These are phyloP conservation scores for Fennellomyces sp. DNA, from an alignment of 371 early-diverging fungal species.

Conservation along the genomic window DNA sequence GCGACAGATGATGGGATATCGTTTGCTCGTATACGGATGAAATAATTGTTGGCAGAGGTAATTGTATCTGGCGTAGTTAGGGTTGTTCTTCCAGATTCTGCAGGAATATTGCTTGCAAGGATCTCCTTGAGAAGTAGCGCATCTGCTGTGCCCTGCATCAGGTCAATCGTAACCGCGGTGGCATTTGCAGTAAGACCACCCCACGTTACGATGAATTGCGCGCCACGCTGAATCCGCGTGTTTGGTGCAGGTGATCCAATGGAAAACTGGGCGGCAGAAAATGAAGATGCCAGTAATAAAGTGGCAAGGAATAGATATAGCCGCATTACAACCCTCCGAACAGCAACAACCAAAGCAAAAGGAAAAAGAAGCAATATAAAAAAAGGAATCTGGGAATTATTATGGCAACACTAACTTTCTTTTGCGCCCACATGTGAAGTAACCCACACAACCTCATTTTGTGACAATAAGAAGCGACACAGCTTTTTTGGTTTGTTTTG, in stretches of 20 bases:
- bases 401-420: neutral
- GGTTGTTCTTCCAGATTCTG: conserved; percentile 1
- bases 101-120: neutral
- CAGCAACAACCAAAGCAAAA: neutral
- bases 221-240: neutral
- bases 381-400: neutral
- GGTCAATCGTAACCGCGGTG: neutral
- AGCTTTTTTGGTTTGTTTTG: neutral
- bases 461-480: neutral
- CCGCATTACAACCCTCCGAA: neutral
- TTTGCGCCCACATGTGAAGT: neutral
- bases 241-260: neutral
- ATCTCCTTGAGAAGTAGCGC: neutral
- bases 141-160: conserved; percentile 2
- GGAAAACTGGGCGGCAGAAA: neutral
- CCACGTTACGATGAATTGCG: conserved; percentile 6
- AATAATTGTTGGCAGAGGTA: conserved; percentile 5
- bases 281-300: neutral
- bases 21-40: conserved; percentile 3
- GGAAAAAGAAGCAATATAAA: neutral
- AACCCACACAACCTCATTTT: no score
- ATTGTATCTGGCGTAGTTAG: conserved; percentile 1
- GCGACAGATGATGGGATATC: neutral
- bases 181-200: conserved; percentile 1
- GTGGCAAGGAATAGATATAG: neutral